phyloP scores from a whole-genome alignment of 495 filamentous ascomycete genomes.

The Penicillium canescens region DNA sequence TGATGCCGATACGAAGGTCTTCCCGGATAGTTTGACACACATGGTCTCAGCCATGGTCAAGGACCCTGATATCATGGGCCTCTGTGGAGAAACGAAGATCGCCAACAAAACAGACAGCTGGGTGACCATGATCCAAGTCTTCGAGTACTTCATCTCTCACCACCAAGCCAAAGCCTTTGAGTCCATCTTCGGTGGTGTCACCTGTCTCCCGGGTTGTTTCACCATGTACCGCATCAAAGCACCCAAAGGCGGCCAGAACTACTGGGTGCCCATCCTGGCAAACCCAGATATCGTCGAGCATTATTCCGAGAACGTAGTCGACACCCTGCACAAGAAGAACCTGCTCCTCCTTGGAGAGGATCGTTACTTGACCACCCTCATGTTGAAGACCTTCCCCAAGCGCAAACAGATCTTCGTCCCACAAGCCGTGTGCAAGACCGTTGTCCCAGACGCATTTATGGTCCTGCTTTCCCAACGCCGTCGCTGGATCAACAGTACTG shows the following conservation, averaged over 20 bases:
- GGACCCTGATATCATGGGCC: conserved; percentile 98
- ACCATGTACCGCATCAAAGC: conserved; percentile 99
- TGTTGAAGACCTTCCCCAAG: conserved; percentile 99
- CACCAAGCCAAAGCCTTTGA: conserved; percentile 97
- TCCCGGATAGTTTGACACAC: conserved; percentile 96
- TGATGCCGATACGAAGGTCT: conserved; percentile 98
- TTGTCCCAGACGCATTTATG: conserved; percentile 88
- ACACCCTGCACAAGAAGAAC: conserved; percentile 98
- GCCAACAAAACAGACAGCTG: conserved; percentile 94
- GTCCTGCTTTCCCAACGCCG: conserved; percentile 92
- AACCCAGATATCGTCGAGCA: conserved; percentile 99
- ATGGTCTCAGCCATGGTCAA: conserved; percentile 99
- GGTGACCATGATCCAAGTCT: conserved; percentile 99
- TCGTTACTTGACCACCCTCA: conserved; percentile 94
- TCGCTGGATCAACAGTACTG: conserved; percentile 99
- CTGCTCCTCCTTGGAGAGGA: conserved; percentile 93
- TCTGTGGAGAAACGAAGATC: conserved; percentile 99
- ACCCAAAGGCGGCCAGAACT: conserved; percentile 97
- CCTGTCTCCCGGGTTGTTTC: conserved; percentile 98
- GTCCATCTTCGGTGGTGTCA: conserved; percentile 98
- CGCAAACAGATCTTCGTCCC: conserved; percentile 98
- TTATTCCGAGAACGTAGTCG: conserved; percentile 99
- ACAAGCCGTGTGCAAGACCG: conserved; percentile 97
- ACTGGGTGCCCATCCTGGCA: conserved; percentile 98
- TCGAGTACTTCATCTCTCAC: conserved; percentile 99